Conservation (phyloP, 129 eudicot species). For the Artemisia annua region DNA sequence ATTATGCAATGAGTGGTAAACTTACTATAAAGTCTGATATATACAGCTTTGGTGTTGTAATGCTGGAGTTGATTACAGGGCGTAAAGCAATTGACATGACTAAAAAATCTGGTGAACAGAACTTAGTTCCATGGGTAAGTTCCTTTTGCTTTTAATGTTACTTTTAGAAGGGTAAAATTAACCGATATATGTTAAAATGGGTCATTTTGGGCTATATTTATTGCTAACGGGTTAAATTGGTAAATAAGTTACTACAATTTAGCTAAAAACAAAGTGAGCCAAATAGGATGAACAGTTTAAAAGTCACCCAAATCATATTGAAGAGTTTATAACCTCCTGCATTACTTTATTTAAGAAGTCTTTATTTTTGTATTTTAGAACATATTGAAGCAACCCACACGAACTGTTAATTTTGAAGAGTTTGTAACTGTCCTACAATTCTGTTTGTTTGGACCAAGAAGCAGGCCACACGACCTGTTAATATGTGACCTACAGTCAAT, state of each 20-base stretch:
- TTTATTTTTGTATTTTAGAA: not conserved
- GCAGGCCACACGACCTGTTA: too few relatives aligned
- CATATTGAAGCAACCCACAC: too few relatives aligned
- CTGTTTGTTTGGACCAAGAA: too few relatives aligned
- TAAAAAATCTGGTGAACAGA: slow-evolving; percentile 65
- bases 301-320: not conserved
- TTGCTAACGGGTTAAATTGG: not conserved
- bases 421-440: too few relatives aligned
- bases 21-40: slow-evolving; percentile 86
- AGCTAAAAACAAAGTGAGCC: not conserved
- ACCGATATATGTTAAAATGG: not conserved
- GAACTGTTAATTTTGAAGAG: too few relatives aligned
- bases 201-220: not conserved
- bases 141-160: slow-evolving; percentile 9
- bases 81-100: slow-evolving; percentile 70
- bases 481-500: not conserved
- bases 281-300: not conserved
- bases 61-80: slow-evolving; percentile 80
- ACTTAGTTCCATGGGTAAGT: slow-evolving; percentile 78
- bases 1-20: slow-evolving; percentile 87
- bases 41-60: slow-evolving; percentile 88
- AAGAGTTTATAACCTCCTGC: not conserved
- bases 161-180: not conserved
- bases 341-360: not conserved
- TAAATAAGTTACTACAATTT: not conserved